Evolutionary conservation across 164 flowering plant genomes (phyloP), one percentile per base, ranked within the genome.

Genomic region (Tinospora cordifolia): DNA sequence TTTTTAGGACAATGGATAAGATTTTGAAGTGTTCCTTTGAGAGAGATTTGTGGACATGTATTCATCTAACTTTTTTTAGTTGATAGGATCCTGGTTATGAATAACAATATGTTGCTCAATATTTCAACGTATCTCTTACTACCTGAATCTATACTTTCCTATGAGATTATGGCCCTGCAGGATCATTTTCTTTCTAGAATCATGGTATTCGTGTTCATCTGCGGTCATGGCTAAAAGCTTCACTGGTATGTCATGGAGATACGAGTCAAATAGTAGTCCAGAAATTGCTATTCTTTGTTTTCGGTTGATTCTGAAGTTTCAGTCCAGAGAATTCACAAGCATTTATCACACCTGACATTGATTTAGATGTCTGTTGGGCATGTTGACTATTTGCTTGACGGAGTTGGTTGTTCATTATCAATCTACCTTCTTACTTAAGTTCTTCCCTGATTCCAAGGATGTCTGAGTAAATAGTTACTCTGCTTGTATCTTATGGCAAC

Each of bases 311-410:
- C 36, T 72, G 67, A 66, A 67, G 59, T 62, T 71, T 34, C 59
- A 49, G 19, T 49, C 19, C 68, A 40, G 72, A 57, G 15, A 63
- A 46, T 51, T 47, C 27, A 21, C 49, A 27, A 38, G 69, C 30
- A 3, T 22, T 27, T 40, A 19, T 58, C 40, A 65, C 17, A 60
- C 67, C 57, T 75, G n/a, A 30, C 68, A 38, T n/a, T 71, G 24
- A 26, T 46, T 41, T 22, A 66, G 63, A 57, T 66, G 13, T 57
- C 3, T 49, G 54, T 39, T 66, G 74, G 57, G 65, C 76, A 15
- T 78, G n/a, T 69, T 77, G 82, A 77, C 73, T 72, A n/a, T 62
- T 69, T 40, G 36, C 66, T 71, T 75, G 49, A 51, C 68, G 74
- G 79, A 71, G 79, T 74, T 71, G 81, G 76, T 82, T 41, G 38